phyloP scores from a whole-genome alignment of 257 asterid genomes.

The Nicotiana knightiana region DNA sequence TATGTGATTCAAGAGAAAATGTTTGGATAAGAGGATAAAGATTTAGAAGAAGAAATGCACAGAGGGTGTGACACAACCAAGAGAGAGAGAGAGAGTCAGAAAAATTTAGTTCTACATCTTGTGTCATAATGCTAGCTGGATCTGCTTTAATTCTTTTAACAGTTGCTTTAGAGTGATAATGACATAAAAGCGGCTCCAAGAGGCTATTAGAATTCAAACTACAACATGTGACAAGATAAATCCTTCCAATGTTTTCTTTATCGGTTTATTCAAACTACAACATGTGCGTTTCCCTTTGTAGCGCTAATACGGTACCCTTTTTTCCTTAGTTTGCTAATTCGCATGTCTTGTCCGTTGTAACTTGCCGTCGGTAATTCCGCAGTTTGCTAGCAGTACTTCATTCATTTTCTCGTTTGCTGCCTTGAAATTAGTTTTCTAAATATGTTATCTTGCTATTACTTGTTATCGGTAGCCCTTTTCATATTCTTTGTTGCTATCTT shows the following conservation, averaged over 20 bases:
- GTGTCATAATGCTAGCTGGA: not conserved
- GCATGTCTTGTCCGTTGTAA: too few relatives aligned
- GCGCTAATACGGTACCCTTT: too few relatives aligned
- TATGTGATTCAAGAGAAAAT: slow-evolving; percentile 17
- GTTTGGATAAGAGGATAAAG: slow-evolving; percentile 15
- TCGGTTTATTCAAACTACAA: too few relatives aligned
- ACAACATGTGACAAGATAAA: not conserved
- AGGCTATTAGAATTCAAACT: not conserved
- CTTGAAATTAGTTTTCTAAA: too few relatives aligned
- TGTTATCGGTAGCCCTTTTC: too few relatives aligned
- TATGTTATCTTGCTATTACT: too few relatives aligned
- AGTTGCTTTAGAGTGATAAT: not conserved
- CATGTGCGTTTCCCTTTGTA: too few relatives aligned
- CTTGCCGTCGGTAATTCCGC: too few relatives aligned
- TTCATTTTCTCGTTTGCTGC: too few relatives aligned
- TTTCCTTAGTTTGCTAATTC: too few relatives aligned
- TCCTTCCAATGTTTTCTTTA: not conserved
- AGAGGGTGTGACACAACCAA: not conserved
- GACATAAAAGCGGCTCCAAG: not conserved
- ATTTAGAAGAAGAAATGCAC: not conserved
- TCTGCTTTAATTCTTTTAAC: not conserved
- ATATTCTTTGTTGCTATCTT: too few relatives aligned
- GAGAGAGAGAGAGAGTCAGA: not conserved
- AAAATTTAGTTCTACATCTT: not conserved
- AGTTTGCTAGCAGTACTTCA: too few relatives aligned